Conservation (phyloP, 2,329 filamentous ascomycete genomes). For the Didymella glomerata region DNA sequence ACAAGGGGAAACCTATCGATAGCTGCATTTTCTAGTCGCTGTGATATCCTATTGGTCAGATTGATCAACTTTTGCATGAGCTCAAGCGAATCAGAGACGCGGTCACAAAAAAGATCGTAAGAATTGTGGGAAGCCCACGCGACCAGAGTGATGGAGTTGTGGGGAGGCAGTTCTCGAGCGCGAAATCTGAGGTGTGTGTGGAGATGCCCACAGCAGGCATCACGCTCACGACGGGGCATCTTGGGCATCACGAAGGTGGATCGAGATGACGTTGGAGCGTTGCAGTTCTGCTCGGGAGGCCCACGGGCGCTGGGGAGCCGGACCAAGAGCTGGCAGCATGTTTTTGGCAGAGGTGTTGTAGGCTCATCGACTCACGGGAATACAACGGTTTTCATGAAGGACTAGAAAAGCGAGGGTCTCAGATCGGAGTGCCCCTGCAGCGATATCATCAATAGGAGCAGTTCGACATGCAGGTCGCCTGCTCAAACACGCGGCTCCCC, state of each 20-base stretch:
- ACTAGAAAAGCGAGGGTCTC: background rate
- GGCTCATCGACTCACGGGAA: conserved; percentile 11
- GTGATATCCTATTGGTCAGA: background rate
- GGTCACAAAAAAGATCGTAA: background rate
- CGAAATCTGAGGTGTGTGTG: conserved; percentile 23
- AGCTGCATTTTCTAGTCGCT: conserved; percentile 21
- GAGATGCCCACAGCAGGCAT: conserved; percentile 1
- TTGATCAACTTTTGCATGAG: background rate
- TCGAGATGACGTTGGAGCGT: conserved; percentile 16
- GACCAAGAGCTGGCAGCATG: conserved; percentile 2
- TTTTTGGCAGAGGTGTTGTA: background rate
- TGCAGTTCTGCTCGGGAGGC: conserved; percentile 1
- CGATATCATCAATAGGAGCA: background rate
- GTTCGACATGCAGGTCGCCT: conserved; percentile 10
- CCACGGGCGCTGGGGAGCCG: conserved; percentile 14
- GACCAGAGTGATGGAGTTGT: conserved; percentile 18
- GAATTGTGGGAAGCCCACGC: conserved; percentile 18
- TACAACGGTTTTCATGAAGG: background rate
- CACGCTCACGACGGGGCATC: conserved; percentile 15
- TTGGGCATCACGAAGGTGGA: conserved; percentile 11
- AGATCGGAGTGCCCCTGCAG: conserved; percentile 13
- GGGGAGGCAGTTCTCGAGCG: conserved; percentile 28
- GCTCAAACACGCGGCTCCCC: conserved; percentile 20
- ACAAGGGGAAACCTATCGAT: conserved; percentile 25
- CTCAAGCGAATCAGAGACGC: background rate